Evolutionary conservation across 306 rosid species (phyloP), one percentile per base, ranked within the genome.

Genomic region (Quercus ilex): DNA sequence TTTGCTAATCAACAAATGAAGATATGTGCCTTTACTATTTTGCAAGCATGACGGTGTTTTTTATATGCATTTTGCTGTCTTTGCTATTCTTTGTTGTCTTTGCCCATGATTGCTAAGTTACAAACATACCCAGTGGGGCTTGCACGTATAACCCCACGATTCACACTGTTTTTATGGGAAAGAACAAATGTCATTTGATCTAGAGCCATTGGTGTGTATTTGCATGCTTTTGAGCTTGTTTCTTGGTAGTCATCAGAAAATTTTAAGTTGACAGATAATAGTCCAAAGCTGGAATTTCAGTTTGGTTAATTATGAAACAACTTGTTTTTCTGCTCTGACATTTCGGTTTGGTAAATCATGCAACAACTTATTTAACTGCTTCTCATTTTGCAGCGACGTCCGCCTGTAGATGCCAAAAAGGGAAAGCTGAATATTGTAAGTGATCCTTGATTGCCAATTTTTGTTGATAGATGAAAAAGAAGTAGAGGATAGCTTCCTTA

Each of bases 381-480:
- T 86, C 83, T 84, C 30, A 38, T 78, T 84, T 92, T 84, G 82
- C 98, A 95, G 99, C 89, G 99, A 73, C 97, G 99, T 25, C 99
- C 98, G 65, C 93, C 94, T 69, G 56, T 95, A 69, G 99, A 95
- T 84, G 46, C 77, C 72, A 87, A 85, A 65, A 93, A 90, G 85
- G 98, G 99, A 77, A 93, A 89, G 88, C 82, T 86, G 85, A 95
- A 95, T 76, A 71, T 84, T 83, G 99, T 95, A 85, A 93, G 98
- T 87, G 62, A 71, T 78, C 69, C 19, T 72, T 81, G 78, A 35
- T 69, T 28, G 33, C 74, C 67, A 33, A 64, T 70, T 57, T 58
- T 4, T 18, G 55, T n/a, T 19, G 43, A 65, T 46, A 70, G 53
- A 9, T 73, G 17, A 38, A 78, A 46, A 33, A 41, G 11, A 41